Evolutionary conservation across 106 monocot genomes (phyloP), one percentile per base, ranked within the genome.

Genomic region (Dioscorea zingiberensis): DNA sequence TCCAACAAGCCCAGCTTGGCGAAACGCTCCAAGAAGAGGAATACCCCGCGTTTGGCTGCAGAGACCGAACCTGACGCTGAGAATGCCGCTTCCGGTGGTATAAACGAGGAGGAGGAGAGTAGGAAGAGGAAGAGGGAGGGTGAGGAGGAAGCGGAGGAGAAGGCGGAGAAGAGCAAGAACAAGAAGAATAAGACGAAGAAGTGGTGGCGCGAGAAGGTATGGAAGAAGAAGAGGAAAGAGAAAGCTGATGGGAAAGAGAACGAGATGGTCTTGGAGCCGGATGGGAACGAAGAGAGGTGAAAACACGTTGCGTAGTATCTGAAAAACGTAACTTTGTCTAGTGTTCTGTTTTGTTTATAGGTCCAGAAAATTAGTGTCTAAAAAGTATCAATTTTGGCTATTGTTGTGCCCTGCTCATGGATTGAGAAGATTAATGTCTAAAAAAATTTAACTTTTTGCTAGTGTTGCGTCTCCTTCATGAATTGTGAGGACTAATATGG

Each of bases 21-120:
- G 3, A 83, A 68, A 60, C 84, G 62, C 18, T 47, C 24, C 0
- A 84, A 71, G 68, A 78, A 58, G 49, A 72, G 38, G 54, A 77
- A 74, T 69, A 69, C 61, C 48, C 18, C 2, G 49, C 30, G 61
- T 22, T 47, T 54, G 19, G 27, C 21, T 13, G 59, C 48, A 30
- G 53, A 44, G 18, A 12, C 7, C 18, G 63, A 54, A 54, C 45
- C 47, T 1, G 48, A 62, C 4, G 55, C 21, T 8, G 23, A 60
- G 19, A 48, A 27, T 32, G 78, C 66, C 24, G 58, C 2, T 16
- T 57, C 25, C 25, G 55, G 13, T 16, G 65, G 10, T 44, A 14
- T 18, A 26, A 44, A 26, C 7, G 71, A 15, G 27, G 29, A 54
- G 48, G 48, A 46, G 67, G 25, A 54, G 71, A 54, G 47, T 27